phyloP scores from a whole-genome alignment of 495 filamentous ascomycete genomes.

The Daldinia grandis region DNA sequence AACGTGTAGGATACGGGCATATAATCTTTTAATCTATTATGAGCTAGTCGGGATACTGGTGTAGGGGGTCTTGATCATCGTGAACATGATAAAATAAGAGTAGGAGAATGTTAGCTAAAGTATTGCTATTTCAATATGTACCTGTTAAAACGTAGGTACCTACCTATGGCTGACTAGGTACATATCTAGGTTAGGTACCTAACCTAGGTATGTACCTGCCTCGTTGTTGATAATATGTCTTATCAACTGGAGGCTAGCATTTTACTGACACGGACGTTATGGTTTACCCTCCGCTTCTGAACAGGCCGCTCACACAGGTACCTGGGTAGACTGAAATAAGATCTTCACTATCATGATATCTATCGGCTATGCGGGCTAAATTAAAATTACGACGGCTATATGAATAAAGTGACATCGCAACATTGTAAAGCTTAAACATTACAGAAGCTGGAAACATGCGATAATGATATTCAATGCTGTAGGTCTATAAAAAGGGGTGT shows the following conservation, averaged over 20 bases:
- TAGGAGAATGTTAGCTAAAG: too few species aligned
- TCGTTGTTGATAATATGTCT: too few species aligned
- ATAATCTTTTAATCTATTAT: not conserved
- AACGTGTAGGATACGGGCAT: not conserved
- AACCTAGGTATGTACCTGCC: too few species aligned
- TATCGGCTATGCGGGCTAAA: slow-evolving; percentile 29
- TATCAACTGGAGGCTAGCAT: not conserved
- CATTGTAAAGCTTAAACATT: slow-evolving; percentile 1
- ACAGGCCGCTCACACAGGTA: not conserved
- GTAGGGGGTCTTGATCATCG: too few species aligned
- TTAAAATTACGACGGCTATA: slow-evolving; percentile 16
- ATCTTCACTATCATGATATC: not conserved
- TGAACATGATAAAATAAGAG: too few species aligned
- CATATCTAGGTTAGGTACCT: too few species aligned
- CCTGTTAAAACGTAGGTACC: too few species aligned
- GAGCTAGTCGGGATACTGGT: not conserved
- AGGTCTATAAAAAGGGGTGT: slow-evolving; percentile 7
- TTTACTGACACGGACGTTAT: not conserved
- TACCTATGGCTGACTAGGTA: too few species aligned
- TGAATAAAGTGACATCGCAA: slow-evolving; percentile 12
- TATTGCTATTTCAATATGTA: too few species aligned
- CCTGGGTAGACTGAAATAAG: too few species aligned
- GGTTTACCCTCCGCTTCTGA: not conserved
- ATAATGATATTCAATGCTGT: slow-evolving; percentile 7
- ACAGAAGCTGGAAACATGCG: slow-evolving; percentile 4